These are phyloP conservation scores for Clohesyomyces aquaticus DNA, from an alignment of 495 filamentous ascomycete genomes.

Conservation along the genomic window DNA sequence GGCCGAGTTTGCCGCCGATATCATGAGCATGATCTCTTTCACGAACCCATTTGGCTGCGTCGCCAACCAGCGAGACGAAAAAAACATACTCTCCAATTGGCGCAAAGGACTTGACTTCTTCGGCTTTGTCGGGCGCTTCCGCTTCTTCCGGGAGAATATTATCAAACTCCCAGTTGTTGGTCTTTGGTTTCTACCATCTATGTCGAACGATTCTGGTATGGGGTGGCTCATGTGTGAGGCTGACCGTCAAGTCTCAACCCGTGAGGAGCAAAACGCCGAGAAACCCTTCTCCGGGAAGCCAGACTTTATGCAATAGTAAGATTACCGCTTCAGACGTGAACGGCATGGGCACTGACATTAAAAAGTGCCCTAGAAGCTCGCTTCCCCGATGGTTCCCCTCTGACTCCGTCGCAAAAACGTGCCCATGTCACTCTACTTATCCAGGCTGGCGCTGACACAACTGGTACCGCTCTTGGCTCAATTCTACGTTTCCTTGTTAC, in stretches of 20 bases:
- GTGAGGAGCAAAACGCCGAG: conserved; percentile 23
- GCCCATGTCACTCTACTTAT: conserved; percentile 33
- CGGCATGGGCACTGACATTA: not conserved
- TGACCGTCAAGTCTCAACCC: conserved; percentile 21
- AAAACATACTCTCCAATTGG: conserved; percentile 21
- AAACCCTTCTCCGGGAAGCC: conserved; percentile 25
- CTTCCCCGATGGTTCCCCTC: conserved; percentile 13
- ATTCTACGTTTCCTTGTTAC: conserved; percentile 59
- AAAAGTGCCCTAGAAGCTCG: conserved; percentile 22
- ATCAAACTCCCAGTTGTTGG: conserved; percentile 27
- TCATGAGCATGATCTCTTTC: conserved; percentile 35
- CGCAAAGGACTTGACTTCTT: conserved; percentile 31
- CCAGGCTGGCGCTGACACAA: conserved; percentile 65
- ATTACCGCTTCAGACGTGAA: not conserved
- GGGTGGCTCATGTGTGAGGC: conserved; percentile 35
- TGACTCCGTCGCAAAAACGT: conserved; percentile 23
- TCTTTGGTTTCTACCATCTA: conserved; percentile 20
- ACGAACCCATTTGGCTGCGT: conserved; percentile 26
- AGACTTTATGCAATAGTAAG: conserved; percentile 36
- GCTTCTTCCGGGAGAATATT: conserved; percentile 23
- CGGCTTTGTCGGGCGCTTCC: conserved; percentile 19
- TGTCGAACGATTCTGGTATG: conserved; percentile 18
- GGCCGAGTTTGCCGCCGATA: conserved; percentile 35
- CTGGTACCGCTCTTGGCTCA: conserved; percentile 61
- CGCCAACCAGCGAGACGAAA: conserved; percentile 22